These are phyloP conservation scores for Lepiota venenata DNA, from an alignment of 768 basidiomycete genomes.

Conservation along the genomic window DNA sequence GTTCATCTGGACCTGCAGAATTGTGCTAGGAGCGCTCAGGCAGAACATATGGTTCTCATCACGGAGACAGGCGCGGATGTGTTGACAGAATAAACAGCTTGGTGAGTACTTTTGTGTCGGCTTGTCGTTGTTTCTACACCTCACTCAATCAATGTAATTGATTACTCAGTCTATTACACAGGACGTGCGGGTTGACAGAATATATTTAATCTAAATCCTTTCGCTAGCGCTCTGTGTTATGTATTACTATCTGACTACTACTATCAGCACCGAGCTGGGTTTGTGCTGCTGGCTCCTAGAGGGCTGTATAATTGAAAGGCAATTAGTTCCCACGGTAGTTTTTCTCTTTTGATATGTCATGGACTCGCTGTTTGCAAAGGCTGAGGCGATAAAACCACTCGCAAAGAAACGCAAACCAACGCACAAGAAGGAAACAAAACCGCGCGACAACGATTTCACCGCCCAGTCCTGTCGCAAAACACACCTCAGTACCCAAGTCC, in stretches of 20 bases:
- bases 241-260: not conserved
- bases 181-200: too few species aligned
- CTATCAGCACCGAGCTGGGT: too few species aligned
- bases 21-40: slow-evolving; percentile 80
- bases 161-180: too few species aligned
- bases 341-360: slow-evolving; percentile 28
- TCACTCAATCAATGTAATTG: too few species aligned
- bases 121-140: too few species aligned
- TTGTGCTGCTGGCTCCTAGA: too few species aligned
- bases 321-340: not conserved
- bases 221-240: not conserved
- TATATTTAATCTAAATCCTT: too few species aligned
- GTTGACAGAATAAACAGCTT: slow-evolving; percentile 44
- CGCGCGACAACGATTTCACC: slow-evolving; percentile 42
- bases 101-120: too few species aligned
- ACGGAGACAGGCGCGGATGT: slow-evolving; percentile 78
- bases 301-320: not conserved
- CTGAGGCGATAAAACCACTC: slow-evolving; percentile 52
- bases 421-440: slow-evolving; percentile 24
- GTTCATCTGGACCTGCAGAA: slow-evolving; percentile 40
- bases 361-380: slow-evolving; percentile 74
- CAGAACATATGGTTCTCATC: slow-evolving; percentile 86
- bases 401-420: slow-evolving; percentile 28
- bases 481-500: slow-evolving; percentile 67
- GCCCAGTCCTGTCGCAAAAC: slow-evolving; percentile 51